Conservation (phyloP, 805 yeast species). For the Isabelozyma gotoi region DNA sequence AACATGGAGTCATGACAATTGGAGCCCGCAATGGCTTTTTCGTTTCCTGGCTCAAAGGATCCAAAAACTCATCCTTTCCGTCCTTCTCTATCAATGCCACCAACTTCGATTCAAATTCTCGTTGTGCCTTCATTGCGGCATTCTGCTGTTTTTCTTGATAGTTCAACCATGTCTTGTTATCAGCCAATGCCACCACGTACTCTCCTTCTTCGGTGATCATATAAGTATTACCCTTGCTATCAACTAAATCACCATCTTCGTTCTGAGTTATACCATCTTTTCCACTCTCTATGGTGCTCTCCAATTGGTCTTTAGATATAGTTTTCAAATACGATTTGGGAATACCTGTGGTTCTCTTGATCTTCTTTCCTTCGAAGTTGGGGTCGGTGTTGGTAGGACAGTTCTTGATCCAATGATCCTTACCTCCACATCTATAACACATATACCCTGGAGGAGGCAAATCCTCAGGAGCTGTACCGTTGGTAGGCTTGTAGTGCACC, state of each 20-base stretch:
- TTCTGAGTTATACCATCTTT: conserved; percentile 32
- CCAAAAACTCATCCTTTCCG: conserved; percentile 47
- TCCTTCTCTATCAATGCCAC: conserved; percentile 30
- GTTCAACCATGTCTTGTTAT: conserved; percentile 83
- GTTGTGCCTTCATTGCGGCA: conserved; percentile 47
- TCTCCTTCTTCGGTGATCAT: conserved; percentile 94
- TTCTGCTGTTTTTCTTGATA: conserved; percentile 69
- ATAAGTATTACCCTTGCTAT: conserved; percentile 53
- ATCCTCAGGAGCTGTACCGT: conserved; percentile 51
- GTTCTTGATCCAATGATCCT: conserved; percentile 89
- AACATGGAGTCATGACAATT: conserved; percentile 76
- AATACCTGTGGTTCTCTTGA: conserved; percentile 94
- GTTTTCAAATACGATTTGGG: conserved; percentile 90
- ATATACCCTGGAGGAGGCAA: conserved; percentile 94
- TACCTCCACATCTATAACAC: conserved; percentile 94
- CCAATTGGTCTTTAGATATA: conserved; percentile 61
- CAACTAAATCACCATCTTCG: conserved; percentile 45
- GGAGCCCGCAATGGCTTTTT: conserved; percentile 67
- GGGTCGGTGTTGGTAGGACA: conserved; percentile 96
- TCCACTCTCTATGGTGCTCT: conserved; percentile 41
- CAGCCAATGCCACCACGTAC: conserved; percentile 95
- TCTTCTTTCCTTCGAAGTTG: conserved; percentile 86
- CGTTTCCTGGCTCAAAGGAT: conserved; percentile 50
- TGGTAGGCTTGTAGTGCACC: conserved; percentile 53
- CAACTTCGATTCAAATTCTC: conserved; percentile 48